Conservation (phyloP, 148 eudicot genomes). For the Selenicereus undatus region DNA sequence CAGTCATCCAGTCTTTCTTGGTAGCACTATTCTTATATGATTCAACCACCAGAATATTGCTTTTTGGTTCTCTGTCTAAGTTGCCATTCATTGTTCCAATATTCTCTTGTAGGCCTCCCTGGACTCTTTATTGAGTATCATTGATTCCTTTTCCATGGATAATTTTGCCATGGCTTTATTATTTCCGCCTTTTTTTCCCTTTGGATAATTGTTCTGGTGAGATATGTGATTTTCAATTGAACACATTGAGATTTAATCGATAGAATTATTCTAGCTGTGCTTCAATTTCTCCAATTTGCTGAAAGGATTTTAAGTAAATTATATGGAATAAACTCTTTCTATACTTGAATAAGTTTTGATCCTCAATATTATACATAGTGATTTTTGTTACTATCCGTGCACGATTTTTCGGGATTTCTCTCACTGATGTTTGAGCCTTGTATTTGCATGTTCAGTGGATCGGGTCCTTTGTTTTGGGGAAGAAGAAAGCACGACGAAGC, state of each 20-base stretch:
- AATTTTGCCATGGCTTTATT: background rate
- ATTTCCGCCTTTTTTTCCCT: background rate
- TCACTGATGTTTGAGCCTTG: background rate
- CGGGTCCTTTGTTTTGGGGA: constrained; percentile 64
- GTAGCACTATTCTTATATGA: background rate
- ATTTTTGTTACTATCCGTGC: background rate
- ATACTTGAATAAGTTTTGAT: background rate
- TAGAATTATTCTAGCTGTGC: background rate
- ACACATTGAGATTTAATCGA: too few species aligned
- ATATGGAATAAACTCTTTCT: background rate
- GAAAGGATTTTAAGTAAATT: background rate
- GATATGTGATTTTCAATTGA: too few species aligned
- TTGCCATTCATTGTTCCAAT: background rate
- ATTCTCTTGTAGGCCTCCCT: background rate
- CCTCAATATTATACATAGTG: background rate
- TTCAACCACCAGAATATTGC: background rate
- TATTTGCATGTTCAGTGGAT: constrained; percentile 57
- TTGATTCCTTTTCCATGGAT: background rate
- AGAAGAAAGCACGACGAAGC: constrained; percentile 64
- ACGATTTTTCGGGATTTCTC: background rate
- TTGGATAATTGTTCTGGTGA: background rate
- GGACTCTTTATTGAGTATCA: background rate
- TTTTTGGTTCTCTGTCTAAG: background rate
- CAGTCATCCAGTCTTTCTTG: background rate
- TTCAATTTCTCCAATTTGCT: background rate